A percentile compares a stretch with the other conserved stretches of the same genome.
Conservation (phyloP, 2,329 filamentous ascomycete genomes). For the Phaeoacremonium minimum region DNA sequence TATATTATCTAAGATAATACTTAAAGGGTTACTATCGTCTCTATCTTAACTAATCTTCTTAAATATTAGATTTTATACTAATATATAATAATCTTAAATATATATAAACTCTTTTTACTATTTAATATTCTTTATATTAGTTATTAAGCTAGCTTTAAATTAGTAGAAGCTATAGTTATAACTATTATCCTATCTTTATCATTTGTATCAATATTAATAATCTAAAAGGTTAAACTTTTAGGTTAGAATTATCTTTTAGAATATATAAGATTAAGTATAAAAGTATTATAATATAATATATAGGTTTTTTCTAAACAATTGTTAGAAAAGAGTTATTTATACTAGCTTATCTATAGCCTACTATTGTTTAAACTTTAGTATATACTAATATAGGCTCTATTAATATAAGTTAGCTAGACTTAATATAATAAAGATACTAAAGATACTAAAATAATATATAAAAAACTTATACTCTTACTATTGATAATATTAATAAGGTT, state of each 20-base stretch:
- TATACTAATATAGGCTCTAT: constrained; percentile 3
- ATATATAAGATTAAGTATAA: background rate
- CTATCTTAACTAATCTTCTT: background rate
- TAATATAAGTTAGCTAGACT: background rate
- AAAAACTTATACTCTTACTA: background rate
- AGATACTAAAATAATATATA: constrained; percentile 1
- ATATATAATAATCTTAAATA: background rate
- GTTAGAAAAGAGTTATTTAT: constrained; percentile 1
- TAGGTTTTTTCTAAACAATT: background rate
- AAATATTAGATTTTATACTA: background rate
- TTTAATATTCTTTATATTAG: background rate
- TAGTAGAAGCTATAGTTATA: background rate
- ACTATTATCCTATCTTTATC: background rate
- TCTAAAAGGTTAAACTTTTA: constrained; percentile 2
- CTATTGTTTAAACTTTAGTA: constrained; percentile 3
- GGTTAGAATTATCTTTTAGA: background rate
- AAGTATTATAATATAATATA: background rate
- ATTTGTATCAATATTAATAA: background rate
- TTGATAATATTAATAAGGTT: background rate
- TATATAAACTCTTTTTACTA: background rate
- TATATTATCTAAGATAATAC: background rate
- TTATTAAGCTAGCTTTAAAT: background rate
- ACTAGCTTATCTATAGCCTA: constrained; percentile 1
- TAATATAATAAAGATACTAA: constrained; percentile 3
- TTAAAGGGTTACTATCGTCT: background rate